Percentiles rank a stretch among this genome's conserved stretches.
phyloP scores from a whole-genome alignment of 352 stramenopile species.

The Phytophthora citricola region DNA sequence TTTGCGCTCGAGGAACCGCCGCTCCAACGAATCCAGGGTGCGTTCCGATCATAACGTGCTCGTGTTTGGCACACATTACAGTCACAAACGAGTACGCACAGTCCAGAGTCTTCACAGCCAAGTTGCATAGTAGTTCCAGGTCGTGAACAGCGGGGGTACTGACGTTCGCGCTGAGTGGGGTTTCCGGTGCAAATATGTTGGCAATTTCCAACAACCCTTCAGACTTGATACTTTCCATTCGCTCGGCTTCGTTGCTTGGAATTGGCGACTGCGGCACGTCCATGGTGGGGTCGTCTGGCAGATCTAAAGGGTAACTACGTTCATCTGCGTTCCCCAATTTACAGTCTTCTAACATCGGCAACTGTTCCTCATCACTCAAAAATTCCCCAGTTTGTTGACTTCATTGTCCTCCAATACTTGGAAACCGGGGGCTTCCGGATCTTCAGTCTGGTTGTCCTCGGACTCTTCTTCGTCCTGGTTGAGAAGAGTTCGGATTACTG shows the following conservation, averaged over 20 bases:
- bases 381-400: constrained; percentile 15
- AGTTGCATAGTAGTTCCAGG: constrained; percentile 57
- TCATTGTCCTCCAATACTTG: background rate
- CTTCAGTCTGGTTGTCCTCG: constrained; percentile 2
- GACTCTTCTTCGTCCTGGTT: background rate
- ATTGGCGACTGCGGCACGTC: constrained; percentile 30
- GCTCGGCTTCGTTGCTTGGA: constrained; percentile 32
- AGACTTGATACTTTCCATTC: constrained; percentile 18
- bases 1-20: constrained; percentile 52
- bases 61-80: constrained; percentile 48
- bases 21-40: constrained; percentile 25
- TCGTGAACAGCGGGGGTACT: constrained; percentile 34
- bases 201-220: constrained; percentile 19
- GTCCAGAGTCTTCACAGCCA: constrained; percentile 51
- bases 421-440: background rate
- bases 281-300: constrained; percentile 22
- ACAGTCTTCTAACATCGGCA: constrained; percentile 16
- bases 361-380: constrained; percentile 9
- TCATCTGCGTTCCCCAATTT: constrained; percentile 23
- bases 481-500: constrained; percentile 28
- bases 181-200: constrained; percentile 20
- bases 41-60: constrained; percentile 47
- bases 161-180: background rate
- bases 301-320: constrained; percentile 25
- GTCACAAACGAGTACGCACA: constrained; percentile 58